phyloP scores from a whole-genome alignment of 495 filamentous ascomycete species.

The Amphirosellinia nigrospora region DNA sequence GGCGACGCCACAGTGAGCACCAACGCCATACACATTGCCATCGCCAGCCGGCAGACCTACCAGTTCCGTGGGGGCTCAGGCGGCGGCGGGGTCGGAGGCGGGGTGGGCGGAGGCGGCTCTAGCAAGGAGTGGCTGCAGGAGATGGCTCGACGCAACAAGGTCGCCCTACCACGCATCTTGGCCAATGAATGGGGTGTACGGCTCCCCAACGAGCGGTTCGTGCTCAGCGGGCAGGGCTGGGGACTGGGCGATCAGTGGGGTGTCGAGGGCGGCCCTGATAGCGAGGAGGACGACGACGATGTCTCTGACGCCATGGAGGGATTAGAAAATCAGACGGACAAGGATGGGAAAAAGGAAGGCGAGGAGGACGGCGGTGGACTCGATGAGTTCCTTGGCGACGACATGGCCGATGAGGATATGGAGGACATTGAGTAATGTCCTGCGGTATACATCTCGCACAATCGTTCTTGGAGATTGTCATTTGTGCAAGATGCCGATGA shows the following conservation, averaged over 20 bases:
- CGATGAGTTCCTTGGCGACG: constrained; percentile 52
- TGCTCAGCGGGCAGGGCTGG: constrained; percentile 85
- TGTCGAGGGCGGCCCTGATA: constrained; percentile 44
- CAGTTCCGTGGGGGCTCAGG: constrained; percentile 57
- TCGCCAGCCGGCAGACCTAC: constrained; percentile 54
- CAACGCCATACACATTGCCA: constrained; percentile 58
- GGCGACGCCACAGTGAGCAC: constrained; percentile 52
- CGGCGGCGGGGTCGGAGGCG: constrained; percentile 29
- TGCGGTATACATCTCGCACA: background rate
- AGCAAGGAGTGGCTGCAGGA: constrained; percentile 89
- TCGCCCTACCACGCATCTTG: constrained; percentile 74
- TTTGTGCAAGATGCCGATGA: background rate
- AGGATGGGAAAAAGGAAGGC: constrained; percentile 43
- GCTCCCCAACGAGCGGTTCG: constrained; percentile 89
- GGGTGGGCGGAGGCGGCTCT: constrained; percentile 52
- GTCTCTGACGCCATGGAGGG: constrained; percentile 54
- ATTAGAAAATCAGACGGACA: constrained; percentile 45
- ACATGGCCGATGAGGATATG: constrained; percentile 50
- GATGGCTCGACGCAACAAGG: constrained; percentile 78
- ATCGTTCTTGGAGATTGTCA: background rate
- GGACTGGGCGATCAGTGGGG: constrained; percentile 79
- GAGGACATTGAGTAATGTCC: constrained; percentile 32
- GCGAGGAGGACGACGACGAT: constrained; percentile 57
- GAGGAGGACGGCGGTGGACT: constrained; percentile 64
- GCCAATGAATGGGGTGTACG: constrained; percentile 81